Evolutionary conservation across 352 stramenopile species (phyloP), one percentile per base, ranked within the genome.

Genomic region (Phytophthora pseudosyringae): DNA sequence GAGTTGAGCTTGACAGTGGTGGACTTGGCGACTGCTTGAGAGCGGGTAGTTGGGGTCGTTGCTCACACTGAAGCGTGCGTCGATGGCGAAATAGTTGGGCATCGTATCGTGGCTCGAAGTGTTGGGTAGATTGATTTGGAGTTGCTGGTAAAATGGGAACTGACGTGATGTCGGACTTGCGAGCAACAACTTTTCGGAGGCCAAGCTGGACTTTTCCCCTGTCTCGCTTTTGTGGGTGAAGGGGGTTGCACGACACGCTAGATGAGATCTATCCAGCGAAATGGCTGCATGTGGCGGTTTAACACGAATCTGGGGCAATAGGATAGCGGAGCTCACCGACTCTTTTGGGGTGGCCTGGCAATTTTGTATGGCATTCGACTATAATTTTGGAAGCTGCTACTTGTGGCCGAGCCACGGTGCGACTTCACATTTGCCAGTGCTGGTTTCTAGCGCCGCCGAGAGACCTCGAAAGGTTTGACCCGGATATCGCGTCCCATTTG

Each of bases 51-150:
- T 54, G 9, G 13, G 41, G 9, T 77, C 51, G 11, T 5, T 69
- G 56, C 44, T 63, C 9, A 71, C 9, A 53, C 59, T 71, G 55
- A 65, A 67, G 21, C 59, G 64, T 11, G 69, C 69, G 45, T 77
- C 69, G 36, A 74, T 38, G 28, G 49, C 65, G 31, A 66, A 65
- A 21, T 72, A 77, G 45, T 67, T 54, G 8, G 69, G 35, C 69
- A 77, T 77, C 4, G 21, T 35, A 46, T 8, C 6, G 12, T 7
- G 16, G 44, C 15, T 16, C 7, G 18, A 29, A 28, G 3, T 48
- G 18, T 38, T 21, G 21, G 18, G 25, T 48, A 16, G 16, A 10
- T 26, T 46, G 25, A 3, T 49, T 44, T 15, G 26, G 28, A 41
- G 26, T 5, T 36, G n/a, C n/a, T n/a, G 53, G 51, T 31, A 51